Conservation (phyloP, 495 filamentous ascomycete genomes). For the Sporormia fimetaria region DNA sequence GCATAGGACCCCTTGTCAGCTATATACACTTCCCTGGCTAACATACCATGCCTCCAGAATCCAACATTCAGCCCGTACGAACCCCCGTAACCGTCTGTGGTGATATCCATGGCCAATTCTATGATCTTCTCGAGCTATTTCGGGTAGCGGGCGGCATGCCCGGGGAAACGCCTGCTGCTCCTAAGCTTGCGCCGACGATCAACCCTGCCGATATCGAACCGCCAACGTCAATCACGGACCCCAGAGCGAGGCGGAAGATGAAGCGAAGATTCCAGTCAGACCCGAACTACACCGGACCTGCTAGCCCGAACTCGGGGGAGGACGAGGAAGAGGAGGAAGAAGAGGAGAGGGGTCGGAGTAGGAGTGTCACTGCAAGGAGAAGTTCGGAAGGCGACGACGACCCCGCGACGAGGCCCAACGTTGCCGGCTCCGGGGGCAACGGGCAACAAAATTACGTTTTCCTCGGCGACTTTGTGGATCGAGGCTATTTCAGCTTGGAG, state of each 20-base stretch:
- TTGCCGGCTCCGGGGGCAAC: conserved; percentile 24
- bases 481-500: conserved; percentile 95
- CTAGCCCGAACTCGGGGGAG: conserved; percentile 37
- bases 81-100: conserved; percentile 98
- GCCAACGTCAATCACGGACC: conserved; percentile 72
- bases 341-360: conserved; percentile 35
- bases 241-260: conserved; percentile 70
- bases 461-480: conserved; percentile 92
- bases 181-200: conserved; percentile 46
- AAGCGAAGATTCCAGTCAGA: conserved; percentile 38
- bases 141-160: conserved; percentile 93
- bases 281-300: conserved; percentile 29
- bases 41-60: conserved; percentile 50
- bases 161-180: conserved; percentile 54
- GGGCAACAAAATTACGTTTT: conserved; percentile 86
- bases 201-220: conserved; percentile 80
- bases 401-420: conserved; percentile 22
- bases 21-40: background rate
- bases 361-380: conserved; percentile 27
- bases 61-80: conserved; percentile 90
- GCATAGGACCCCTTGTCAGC: background rate
- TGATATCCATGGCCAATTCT: conserved; percentile 98
- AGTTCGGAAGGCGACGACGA: conserved; percentile 24
- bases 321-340: conserved; percentile 39
- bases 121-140: conserved; percentile 94